Conservation (phyloP, 169 alveolate genomes). For the Plasmodium vivax region DNA sequence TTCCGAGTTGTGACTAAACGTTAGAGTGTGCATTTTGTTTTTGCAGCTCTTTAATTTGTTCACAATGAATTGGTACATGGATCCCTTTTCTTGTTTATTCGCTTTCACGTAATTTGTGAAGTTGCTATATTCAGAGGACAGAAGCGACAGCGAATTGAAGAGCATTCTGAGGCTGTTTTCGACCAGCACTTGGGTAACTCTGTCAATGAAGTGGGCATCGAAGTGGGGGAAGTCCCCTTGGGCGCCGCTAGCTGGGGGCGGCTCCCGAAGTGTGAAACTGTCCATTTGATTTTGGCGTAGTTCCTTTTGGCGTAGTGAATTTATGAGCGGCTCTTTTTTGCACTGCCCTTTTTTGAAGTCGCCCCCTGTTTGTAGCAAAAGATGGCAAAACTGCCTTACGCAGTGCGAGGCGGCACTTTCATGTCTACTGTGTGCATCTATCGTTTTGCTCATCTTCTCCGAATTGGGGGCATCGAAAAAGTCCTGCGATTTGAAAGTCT, state of each 20-base stretch:
- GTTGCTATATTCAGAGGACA: slow-evolving; percentile 44
- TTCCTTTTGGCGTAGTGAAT: neutral
- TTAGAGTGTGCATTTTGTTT: slow-evolving; percentile 36
- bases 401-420: neutral
- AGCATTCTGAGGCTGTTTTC: slow-evolving; percentile 44
- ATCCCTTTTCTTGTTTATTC: neutral
- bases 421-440: neutral
- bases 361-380: neutral
- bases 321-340: neutral
- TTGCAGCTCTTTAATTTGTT: slow-evolving; percentile 3
- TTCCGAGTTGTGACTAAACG: neutral
- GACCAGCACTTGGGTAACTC: slow-evolving; percentile 18
- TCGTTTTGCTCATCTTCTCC: neutral
- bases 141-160: slow-evolving; percentile 25
- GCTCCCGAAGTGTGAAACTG: neutral
- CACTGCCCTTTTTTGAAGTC: neutral
- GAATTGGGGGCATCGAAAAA: neutral
- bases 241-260: neutral
- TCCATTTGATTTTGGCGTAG: neutral
- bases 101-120: neutral
- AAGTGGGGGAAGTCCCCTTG: neutral
- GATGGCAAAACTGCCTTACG: neutral
- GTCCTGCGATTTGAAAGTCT: neutral
- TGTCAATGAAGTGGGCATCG: slow-evolving; percentile 19
- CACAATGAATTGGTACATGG: slow-evolving; percentile 59